These are phyloP conservation scores for Warburgia ugandensis DNA, from an alignment of 164 flowering plant species.

Conservation along the genomic window DNA sequence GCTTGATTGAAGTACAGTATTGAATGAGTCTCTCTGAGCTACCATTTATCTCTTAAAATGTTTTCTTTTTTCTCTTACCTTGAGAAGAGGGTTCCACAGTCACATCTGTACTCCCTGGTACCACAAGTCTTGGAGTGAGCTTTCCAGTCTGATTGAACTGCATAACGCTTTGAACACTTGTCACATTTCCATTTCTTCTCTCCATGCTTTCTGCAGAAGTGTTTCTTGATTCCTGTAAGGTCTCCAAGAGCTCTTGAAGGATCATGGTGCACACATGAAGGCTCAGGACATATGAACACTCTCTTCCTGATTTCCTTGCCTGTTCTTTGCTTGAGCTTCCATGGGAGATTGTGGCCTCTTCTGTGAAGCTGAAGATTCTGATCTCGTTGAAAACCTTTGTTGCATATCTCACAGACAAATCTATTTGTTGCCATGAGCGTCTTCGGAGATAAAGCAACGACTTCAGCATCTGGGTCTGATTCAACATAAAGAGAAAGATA, in stretches of 20 bases:
- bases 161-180: conserved; percentile 43
- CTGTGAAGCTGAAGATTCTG: conserved; percentile 92
- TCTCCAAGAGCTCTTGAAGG: conserved; percentile 97
- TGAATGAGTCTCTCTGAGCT: conserved; percentile 3
- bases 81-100: conserved; percentile 97
- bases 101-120: conserved; percentile 94
- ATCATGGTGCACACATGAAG: conserved; percentile 79
- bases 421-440: conserved; percentile 80
- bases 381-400: conserved; percentile 92
- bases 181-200: conserved; percentile 45
- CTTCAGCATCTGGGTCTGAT: conserved; percentile 36
- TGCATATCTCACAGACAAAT: conserved; percentile 90
- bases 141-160: conserved; percentile 91
- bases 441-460: conserved; percentile 70
- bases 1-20: not conserved
- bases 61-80: conserved; percentile 71
- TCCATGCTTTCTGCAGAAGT: conserved; percentile 32
- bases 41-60: too few relatives aligned
- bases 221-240: conserved; percentile 81
- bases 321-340: conserved; percentile 84
- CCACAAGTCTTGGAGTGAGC: conserved; percentile 97
- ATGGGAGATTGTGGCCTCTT: conserved; percentile 91
- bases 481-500: not conserved
- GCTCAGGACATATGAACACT: conserved; percentile 88
- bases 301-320: conserved; percentile 68